Conservation (phyloP, 202 grass and related monocot species). For the Saccharum hybrid region DNA sequence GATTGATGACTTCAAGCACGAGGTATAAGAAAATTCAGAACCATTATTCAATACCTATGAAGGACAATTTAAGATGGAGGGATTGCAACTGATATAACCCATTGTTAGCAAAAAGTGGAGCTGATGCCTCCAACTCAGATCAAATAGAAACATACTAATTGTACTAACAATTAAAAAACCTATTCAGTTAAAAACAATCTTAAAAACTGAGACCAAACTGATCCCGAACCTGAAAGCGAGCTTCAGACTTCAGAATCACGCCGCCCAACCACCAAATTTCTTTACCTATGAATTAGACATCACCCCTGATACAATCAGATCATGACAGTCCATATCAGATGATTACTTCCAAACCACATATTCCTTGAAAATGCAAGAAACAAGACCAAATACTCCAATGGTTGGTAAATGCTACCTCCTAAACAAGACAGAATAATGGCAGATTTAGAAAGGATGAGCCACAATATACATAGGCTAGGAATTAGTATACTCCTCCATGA, state of each 20-base stretch:
- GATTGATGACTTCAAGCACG: not conserved
- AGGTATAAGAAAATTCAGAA: not conserved
- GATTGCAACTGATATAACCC: not conserved
- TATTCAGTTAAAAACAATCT: not conserved
- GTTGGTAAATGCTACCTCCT: not conserved
- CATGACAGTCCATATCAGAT: not conserved
- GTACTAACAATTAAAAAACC: not conserved
- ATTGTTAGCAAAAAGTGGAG: not conserved
- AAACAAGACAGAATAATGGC: no score
- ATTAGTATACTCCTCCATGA: not conserved
- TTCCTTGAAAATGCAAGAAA: conserved; percentile 6
- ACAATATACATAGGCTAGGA: not conserved
- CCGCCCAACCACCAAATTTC: conserved; percentile 1
- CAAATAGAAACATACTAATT: not conserved
- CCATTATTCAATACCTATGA: not conserved
- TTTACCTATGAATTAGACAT: not conserved
- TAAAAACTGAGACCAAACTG: not conserved
- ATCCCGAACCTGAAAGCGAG: not conserved
- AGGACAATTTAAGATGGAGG: conserved; percentile 11
- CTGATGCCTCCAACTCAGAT: not conserved
- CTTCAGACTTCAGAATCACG: not conserved
- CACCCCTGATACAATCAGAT: conserved; percentile 11
- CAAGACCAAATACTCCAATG: conserved; percentile 5
- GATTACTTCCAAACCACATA: not conserved
- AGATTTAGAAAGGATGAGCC: not conserved